These are phyloP conservation scores for Lumnitzera littorea DNA, from an alignment of 345 rosid genomes.

Conservation along the genomic window DNA sequence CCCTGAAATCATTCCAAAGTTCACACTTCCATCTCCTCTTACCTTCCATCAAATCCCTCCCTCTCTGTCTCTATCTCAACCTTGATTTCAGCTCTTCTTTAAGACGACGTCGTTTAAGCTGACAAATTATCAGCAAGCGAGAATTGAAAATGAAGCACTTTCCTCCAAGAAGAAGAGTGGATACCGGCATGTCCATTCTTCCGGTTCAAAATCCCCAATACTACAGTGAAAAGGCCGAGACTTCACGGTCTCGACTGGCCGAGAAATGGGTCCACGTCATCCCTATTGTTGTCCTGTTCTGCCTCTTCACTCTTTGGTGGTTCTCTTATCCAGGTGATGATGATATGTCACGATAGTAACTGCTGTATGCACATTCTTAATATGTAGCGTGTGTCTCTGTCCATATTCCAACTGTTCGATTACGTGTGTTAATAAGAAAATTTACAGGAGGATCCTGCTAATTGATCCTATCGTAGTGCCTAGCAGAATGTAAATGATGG, in stretches of 20 bases:
- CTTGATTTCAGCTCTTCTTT: background rate
- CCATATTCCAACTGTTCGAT: background rate
- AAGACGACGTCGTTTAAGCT: no score
- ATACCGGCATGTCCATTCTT: conserved; percentile 13
- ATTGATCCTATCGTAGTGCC: background rate
- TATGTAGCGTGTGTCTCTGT: background rate
- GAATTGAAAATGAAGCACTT: background rate
- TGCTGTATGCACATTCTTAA: background rate
- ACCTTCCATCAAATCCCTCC: background rate
- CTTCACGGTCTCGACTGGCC: conserved; percentile 12
- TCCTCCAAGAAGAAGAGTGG: conserved; percentile 12
- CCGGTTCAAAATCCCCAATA: conserved; percentile 19
- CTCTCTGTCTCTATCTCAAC: background rate
- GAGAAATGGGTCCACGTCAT: conserved; percentile 39
- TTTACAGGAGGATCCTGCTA: no score
- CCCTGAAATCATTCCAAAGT: background rate
- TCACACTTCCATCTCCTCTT: background rate
- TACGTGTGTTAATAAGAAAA: background rate
- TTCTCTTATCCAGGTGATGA: conserved; percentile 48
- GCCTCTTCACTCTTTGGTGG: conserved; percentile 60
- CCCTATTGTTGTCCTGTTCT: conserved; percentile 37
- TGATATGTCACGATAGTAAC: background rate
- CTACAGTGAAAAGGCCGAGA: conserved; percentile 16
- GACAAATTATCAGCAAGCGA: no score
- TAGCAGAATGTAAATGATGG: no score